These are phyloP conservation scores for Venturia oleaginea DNA, from an alignment of 2,329 filamentous ascomycete genomes.

Conservation along the genomic window DNA sequence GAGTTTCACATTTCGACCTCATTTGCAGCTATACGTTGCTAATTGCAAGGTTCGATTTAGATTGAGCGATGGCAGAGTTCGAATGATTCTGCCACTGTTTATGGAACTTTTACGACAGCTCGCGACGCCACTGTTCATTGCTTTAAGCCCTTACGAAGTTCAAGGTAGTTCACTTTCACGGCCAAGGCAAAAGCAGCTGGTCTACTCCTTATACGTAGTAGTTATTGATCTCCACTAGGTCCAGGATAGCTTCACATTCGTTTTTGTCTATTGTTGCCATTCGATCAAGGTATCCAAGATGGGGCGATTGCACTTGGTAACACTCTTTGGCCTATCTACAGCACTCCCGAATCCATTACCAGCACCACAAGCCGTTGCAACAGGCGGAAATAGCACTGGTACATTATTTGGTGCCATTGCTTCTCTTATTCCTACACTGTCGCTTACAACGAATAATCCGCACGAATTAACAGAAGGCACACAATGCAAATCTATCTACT, in stretches of 20 bases:
- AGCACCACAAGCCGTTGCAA: not conserved
- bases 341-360: not conserved
- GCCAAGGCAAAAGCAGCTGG: too few species aligned
- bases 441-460: not conserved
- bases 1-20: slow-evolving; percentile 3
- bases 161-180: not conserved
- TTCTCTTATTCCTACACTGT: not conserved
- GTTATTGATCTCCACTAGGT: not conserved
- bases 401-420: not conserved
- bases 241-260: not conserved
- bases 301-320: not conserved
- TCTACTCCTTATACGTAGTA: not conserved
- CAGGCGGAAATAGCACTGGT: slow-evolving; percentile 4
- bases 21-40: not conserved
- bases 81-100: not conserved
- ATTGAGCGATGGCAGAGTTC: not conserved
- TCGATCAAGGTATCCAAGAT: not conserved
- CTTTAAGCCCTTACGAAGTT: not conserved
- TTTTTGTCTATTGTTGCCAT: not conserved
- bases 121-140: not conserved
- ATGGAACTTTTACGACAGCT: not conserved
- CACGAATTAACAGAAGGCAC: not conserved
- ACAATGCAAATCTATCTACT: slow-evolving; percentile 28
- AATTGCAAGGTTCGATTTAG: not conserved
- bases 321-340: not conserved